Conservation (phyloP, 495 filamentous ascomycete genomes). For the Aspergillus bertholletiae region DNA sequence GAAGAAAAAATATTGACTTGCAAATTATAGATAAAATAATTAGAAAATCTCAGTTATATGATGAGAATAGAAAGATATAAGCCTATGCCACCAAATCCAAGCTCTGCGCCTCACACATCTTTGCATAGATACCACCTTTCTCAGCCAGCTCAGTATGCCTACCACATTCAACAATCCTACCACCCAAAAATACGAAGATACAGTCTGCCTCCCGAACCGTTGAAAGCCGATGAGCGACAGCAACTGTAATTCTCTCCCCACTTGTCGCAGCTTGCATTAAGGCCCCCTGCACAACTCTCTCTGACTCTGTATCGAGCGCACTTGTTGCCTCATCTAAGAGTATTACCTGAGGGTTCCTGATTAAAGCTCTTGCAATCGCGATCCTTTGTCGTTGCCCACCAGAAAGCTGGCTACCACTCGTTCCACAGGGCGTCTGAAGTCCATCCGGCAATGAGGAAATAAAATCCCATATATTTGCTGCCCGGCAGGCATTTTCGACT, state of each 20-base stretch:
- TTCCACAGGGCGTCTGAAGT: constrained; percentile 21
- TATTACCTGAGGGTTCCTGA: constrained; percentile 41
- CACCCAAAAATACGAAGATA: constrained; percentile 7
- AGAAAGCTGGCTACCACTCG: constrained; percentile 19
- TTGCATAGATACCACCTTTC: background rate
- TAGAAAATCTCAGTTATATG: background rate
- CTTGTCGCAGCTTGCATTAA: constrained; percentile 32
- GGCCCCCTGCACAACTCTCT: constrained; percentile 33
- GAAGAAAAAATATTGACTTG: no score
- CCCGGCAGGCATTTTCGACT: constrained; percentile 22
- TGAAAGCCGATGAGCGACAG: constrained; percentile 31
- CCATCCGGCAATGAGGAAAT: constrained; percentile 30
- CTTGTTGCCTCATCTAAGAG: constrained; percentile 58
- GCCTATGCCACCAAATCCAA: background rate
- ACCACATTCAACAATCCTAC: constrained; percentile 3
- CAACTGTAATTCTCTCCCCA: constrained; percentile 31
- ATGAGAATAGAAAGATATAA: no score
- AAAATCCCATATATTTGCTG: constrained; percentile 33
- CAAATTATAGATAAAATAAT: no score
- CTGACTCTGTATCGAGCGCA: constrained; percentile 52
- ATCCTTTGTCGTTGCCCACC: constrained; percentile 51
- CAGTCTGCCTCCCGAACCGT: constrained; percentile 3
- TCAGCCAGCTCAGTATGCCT: background rate
- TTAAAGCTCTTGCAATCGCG: constrained; percentile 48
- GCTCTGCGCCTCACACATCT: constrained; percentile 5